phyloP scores from a whole-genome alignment of 805 yeast genomes.

The Scheffersomyces ergatensis region DNA sequence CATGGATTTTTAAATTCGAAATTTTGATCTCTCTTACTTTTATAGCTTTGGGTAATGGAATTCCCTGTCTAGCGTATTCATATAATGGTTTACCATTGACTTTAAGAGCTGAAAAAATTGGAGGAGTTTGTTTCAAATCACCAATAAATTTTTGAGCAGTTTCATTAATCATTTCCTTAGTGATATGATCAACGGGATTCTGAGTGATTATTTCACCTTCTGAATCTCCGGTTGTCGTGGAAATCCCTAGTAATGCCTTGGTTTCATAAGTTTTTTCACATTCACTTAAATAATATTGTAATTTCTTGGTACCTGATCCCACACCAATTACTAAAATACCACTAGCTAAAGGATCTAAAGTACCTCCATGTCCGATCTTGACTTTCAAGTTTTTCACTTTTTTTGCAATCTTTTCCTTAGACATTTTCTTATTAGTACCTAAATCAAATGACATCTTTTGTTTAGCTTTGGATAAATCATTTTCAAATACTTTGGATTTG shows the following conservation, averaged over 20 bases:
- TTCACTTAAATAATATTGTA: constrained; percentile 68
- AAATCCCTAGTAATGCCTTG: constrained; percentile 80
- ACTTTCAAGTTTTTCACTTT: constrained; percentile 56
- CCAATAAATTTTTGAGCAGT: constrained; percentile 74
- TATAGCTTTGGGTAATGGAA: constrained; percentile 81
- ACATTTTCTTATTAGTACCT: constrained; percentile 35
- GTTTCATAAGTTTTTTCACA: constrained; percentile 81
- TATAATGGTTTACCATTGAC: constrained; percentile 93
- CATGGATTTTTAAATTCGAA: constrained; percentile 48
- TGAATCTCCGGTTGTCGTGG: constrained; percentile 91
- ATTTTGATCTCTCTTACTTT: constrained; percentile 71
- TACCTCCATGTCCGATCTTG: constrained; percentile 98
- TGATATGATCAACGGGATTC: constrained; percentile 56
- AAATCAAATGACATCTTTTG: constrained; percentile 42
- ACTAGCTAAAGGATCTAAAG: constrained; percentile 92
- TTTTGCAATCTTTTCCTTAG: constrained; percentile 48
- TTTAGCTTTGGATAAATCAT: constrained; percentile 49
- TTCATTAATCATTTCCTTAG: constrained; percentile 46
- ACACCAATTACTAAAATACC: constrained; percentile 91
- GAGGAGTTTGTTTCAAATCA: constrained; percentile 83
- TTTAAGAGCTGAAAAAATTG: constrained; percentile 89
- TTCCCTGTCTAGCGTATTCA: constrained; percentile 88
- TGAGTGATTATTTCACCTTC: constrained; percentile 78
- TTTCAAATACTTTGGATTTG: constrained; percentile 53
- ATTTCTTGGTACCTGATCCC: constrained; percentile 85